Percentiles rank a stretch among this genome's conserved stretches.
Conservation (phyloP, 768 basidiomycete species). For the Vishniacozyma victoriae region DNA sequence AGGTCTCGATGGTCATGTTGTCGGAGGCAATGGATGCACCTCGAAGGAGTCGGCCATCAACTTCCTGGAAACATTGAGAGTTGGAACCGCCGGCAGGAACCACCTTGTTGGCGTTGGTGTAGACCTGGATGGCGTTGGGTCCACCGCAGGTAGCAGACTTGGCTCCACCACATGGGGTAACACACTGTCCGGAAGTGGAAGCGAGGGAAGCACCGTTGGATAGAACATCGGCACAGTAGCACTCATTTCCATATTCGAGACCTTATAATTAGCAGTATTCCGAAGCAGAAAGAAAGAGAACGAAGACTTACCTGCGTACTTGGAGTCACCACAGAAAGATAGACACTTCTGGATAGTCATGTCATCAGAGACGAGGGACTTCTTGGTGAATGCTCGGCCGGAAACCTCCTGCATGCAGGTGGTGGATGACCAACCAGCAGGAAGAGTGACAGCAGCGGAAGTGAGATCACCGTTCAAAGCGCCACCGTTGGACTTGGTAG, state of each 20-base stretch:
- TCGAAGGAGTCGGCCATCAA: conserved; percentile 17
- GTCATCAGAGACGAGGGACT: neutral
- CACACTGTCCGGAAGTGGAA: neutral
- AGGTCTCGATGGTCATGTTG: conserved; percentile 40
- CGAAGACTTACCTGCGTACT: no score
- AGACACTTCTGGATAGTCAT: conserved; percentile 22
- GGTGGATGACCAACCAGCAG: conserved; percentile 16
- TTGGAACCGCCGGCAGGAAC: neutral
- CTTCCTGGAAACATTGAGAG: neutral
- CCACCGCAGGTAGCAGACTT: conserved; percentile 3
- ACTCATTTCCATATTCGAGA: conserved; percentile 18
- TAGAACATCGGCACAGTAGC: conserved; percentile 28
- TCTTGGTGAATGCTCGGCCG: conserved; percentile 7
- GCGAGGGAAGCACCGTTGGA: conserved; percentile 17
- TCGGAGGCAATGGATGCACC: conserved; percentile 9
- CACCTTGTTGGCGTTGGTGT: conserved; percentile 1
- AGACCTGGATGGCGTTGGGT: conserved; percentile 2
- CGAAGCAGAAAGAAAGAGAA: no score
- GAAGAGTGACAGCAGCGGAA: conserved; percentile 11
- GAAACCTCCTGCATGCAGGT: conserved; percentile 7
- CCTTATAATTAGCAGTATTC: conserved; percentile 12
- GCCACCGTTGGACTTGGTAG: neutral
- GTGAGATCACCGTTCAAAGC: conserved; percentile 1
- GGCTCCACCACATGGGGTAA: neutral
- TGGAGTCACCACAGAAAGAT: conserved; percentile 5